Conservation (phyloP, 805 yeast genomes). For the Hanseniaspora mollemarum region DNA sequence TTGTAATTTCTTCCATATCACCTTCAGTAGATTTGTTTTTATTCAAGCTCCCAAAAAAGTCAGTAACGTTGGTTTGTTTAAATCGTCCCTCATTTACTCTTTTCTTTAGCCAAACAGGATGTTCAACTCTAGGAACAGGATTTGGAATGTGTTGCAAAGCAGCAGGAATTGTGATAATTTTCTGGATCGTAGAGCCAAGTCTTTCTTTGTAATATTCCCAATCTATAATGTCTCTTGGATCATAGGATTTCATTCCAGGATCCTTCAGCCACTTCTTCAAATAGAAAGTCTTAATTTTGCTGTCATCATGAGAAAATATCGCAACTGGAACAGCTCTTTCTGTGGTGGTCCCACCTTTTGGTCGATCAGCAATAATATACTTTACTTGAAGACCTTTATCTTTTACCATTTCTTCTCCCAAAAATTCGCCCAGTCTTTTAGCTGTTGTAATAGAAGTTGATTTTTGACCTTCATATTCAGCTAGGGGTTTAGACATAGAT, state of each 20-base stretch:
- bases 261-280: conserved; percentile 82
- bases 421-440: conserved; percentile 77
- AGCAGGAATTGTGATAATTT: conserved; percentile 93
- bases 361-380: conserved; percentile 77
- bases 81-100: conserved; percentile 46
- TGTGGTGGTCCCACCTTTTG: conserved; percentile 78
- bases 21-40: conserved; percentile 34
- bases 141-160: conserved; percentile 77
- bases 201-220: conserved; percentile 91
- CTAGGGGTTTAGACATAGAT: conserved; percentile 83
- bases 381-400: conserved; percentile 94
- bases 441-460: conserved; percentile 96
- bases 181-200: conserved; percentile 83
- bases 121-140: conserved; percentile 89
- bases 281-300: conserved; percentile 54
- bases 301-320: conserved; percentile 69
- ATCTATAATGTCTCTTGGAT: conserved; percentile 79
- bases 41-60: conserved; percentile 43
- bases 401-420: conserved; percentile 92
- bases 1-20: conserved; percentile 69
- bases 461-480: conserved; percentile 80
- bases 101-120: conserved; percentile 83
- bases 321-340: conserved; percentile 96
- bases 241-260: conserved; percentile 62
- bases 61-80: conserved; percentile 56